A percentile compares a stretch with the other conserved stretches of the same genome.
phyloP scores from a whole-genome alignment of 2,329 filamentous ascomycete species.

The Botryosphaeria agaves region DNA sequence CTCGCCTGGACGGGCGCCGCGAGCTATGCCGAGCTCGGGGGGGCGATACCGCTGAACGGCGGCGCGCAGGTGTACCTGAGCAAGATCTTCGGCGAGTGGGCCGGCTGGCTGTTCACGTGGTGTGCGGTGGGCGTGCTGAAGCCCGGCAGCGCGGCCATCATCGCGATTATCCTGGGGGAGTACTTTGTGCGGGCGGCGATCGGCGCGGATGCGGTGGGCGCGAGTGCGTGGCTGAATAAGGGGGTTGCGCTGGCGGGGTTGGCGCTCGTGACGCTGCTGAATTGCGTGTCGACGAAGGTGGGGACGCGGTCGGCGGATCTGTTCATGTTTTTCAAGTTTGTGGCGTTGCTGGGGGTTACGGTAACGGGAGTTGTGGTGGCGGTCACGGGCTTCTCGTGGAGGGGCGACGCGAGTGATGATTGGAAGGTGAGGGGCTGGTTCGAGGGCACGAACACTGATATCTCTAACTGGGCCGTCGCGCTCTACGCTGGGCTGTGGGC shows the following conservation, averaged over 20 bases:
- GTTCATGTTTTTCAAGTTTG: conserved; percentile 95
- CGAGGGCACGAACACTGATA: conserved; percentile 60
- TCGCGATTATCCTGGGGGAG: conserved; percentile 95
- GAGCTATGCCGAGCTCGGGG: conserved; percentile 88
- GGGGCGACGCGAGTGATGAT: conserved; percentile 57
- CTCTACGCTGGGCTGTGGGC: conserved; percentile 94
- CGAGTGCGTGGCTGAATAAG: conserved; percentile 83
- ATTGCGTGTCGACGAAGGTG: conserved; percentile 78
- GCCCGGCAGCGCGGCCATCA: conserved; percentile 83
- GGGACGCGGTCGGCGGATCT: conserved; percentile 76
- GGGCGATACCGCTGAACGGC: conserved; percentile 88
- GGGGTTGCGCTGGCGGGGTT: conserved; percentile 64
- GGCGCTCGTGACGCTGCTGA: conserved; percentile 61
- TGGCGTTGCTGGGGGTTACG: conserved; percentile 73
- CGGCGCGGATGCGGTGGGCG: conserved; percentile 65
- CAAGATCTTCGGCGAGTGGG: conserved; percentile 90
- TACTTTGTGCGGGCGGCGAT: conserved; percentile 82
- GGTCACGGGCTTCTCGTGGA: conserved; percentile 62
- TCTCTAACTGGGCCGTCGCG: conserved; percentile 81
- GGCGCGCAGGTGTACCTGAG: conserved; percentile 85
- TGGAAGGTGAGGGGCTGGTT: conserved; percentile 90
- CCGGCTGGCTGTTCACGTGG: conserved; percentile 93
- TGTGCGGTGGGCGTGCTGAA: conserved; percentile 87
- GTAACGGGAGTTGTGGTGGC: conserved; percentile 82
- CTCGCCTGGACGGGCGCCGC: conserved; percentile 92